Percentiles rank a stretch among this genome's conserved stretches.
These are phyloP conservation scores for Leccinum proximum DNA, from an alignment of 1,284 basidiomycete species.

Conservation along the genomic window DNA sequence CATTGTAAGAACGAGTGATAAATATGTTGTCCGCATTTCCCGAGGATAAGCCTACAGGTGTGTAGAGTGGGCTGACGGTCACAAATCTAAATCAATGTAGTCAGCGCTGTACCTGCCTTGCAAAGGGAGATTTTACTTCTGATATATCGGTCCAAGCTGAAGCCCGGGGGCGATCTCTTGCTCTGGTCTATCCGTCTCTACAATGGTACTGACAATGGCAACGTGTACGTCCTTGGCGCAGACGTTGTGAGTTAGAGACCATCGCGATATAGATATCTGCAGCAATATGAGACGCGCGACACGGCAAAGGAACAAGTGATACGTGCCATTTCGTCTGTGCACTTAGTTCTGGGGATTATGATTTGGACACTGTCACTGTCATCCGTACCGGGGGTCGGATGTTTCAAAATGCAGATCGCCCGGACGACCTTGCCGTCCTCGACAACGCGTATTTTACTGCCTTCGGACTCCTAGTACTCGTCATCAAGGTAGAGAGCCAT, in stretches of 20 bases:
- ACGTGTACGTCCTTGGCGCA: slow-evolving; percentile 95
- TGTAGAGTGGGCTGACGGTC: no score
- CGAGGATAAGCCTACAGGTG: no score
- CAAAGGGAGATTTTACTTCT: no score
- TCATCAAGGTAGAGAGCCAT: no score
- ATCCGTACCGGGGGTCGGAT: slow-evolving; percentile 98
- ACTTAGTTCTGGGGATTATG: slow-evolving; percentile 99
- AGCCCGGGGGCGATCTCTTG: slow-evolving; percentile 39
- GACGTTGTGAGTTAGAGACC: slow-evolving; percentile 96
- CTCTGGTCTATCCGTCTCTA: slow-evolving; percentile 64
- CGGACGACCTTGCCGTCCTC: slow-evolving; percentile 63
- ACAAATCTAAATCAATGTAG: no score
- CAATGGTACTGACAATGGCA: slow-evolving; percentile 98
- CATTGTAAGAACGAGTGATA: no score
- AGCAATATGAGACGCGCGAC: slow-evolving; percentile 9
- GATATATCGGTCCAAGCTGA: no score
- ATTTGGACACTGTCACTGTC: slow-evolving; percentile 95
- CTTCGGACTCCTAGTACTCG: no score
- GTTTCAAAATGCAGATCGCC: slow-evolving; percentile 37
- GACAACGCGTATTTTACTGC: no score
- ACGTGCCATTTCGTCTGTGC: slow-evolving; percentile 85
- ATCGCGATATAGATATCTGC: slow-evolving; percentile 98
- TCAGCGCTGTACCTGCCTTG: no score
- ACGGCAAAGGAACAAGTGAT: slow-evolving; percentile 7
- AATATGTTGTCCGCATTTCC: no score